Evolutionary conservation across 805 yeast genomes (phyloP), one percentile per base, ranked within the genome.

Genomic region (Saccharomyces eubayanus): DNA sequence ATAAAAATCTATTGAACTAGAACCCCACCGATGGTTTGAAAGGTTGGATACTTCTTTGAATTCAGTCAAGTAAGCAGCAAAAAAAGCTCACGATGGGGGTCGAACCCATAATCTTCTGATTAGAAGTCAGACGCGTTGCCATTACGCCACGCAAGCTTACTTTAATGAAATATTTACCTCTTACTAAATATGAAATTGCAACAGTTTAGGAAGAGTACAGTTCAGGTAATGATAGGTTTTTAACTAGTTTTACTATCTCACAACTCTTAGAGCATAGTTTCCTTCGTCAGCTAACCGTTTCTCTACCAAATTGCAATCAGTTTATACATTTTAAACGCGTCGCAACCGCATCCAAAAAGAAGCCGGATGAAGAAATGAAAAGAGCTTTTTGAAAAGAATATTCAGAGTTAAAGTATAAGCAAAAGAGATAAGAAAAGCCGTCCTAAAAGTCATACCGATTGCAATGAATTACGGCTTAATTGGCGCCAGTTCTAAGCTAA

Each of bases 51-150:
- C 3, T 3, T 24, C 24, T 24, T 24, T 24, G 2, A 24, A 24
- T 24, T 3, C 24, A 24, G 24, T 24, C 24, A 24, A 24, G 24
- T 24, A 66, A n/a, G n/a, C n/a, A n/a, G n/a, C n/a, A 54, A 55
- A 56, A 65, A 67, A 70, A 77, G 73, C 78, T 74, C 77, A 74
- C 73, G 75, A 76, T 71, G 78, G 77, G 78, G 78, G 78, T 74
- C 78, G 78, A 74, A 74, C 78, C 78, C 78, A 72, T 76, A 74
- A 74, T 74, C 78, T 74, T 74, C 77, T 74, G 78, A 74, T 74
- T 74, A 74, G 78, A 74, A 74, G 78, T 74, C 78, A 74, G 77
- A 74, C 78, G 78, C 78, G 78, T 74, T 74, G 78, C 78, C 78
- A 74, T 74, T 74, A 74, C 78, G 78, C 78, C 78, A 74, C 76